Evolutionary conservation across 441 rosid genomes (phyloP), one percentile per base, ranked within the genome.

Genomic region (Syzygium malaccense): DNA sequence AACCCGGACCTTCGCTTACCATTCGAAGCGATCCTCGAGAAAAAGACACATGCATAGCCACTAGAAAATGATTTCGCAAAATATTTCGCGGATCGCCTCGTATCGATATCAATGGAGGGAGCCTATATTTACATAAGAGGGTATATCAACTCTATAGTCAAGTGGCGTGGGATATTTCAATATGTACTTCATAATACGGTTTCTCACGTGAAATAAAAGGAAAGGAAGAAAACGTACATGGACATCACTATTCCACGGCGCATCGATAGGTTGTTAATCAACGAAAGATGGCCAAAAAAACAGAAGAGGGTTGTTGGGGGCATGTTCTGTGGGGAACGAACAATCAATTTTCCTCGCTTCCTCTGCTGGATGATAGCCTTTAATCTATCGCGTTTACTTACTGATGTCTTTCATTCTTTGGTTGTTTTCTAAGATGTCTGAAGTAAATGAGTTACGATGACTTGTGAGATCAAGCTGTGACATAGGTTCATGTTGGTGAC

Each of bases 101-200:
- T 71, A 19, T 2, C 3, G 17, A 60, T 18, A 0, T 18, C 2
- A 25, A 1, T 2, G 3, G 14, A 4, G 18, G 9, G 3, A 23
- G 51, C 23, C 3, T 23, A 3, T 4, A 23, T 75, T 23, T 23
- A 41, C 1, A 23, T 41, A 68, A 68, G 1, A n/a, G 8, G 37
- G 26, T 11, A 20, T 23, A 33, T 33, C 4, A 2, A 33, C 48
- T 20, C 48, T 14, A 19, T 68, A 41, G 14, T 32, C n/a, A 41
- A 23, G 49, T 23, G 28, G 4, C 5, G 1, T 12, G n/a, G 17
- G 83, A 41, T 41, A 0, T 41, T 75, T 23, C 10, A 41, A 41
- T 3, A 23, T 8, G 4, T 28, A 60, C 8, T 14, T 0, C 25
- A 41, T 41, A 14, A 23, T 23, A 41, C 3, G 0, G 5, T 2